Evolutionary conservation across 257 asterid species (phyloP).

Genomic region (Solanum etuberosum): DNA sequence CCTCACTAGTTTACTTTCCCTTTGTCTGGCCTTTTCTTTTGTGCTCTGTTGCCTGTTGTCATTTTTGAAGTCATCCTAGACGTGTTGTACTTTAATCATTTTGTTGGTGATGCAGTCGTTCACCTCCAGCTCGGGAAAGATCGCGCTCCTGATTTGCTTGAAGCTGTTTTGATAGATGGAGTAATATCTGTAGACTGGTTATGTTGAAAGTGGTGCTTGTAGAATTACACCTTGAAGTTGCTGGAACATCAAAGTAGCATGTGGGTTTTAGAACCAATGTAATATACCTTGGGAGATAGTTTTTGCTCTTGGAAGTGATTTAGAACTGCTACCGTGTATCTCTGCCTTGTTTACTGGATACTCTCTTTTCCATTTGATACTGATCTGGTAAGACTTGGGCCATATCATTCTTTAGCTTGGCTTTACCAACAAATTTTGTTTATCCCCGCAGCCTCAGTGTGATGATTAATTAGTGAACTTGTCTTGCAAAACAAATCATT

Average conservation of each 20-base stretch:
- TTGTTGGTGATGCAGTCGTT: slow-evolving; percentile 34
- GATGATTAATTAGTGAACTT: not conserved
- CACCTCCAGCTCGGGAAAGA: slow-evolving; percentile 31
- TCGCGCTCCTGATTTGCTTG: slow-evolving; percentile 14
- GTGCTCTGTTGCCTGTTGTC: not conserved
- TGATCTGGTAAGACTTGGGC: not conserved
- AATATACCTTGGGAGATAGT: not conserved
- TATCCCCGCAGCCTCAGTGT: not conserved
- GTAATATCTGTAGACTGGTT: not conserved
- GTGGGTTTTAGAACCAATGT: not conserved
- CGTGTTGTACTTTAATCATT: not conserved
- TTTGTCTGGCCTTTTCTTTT: not conserved
- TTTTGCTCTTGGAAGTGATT: not conserved
- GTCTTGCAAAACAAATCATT: not conserved
- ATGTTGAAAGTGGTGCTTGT: not conserved
- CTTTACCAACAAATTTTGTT: not conserved
- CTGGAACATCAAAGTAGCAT: not conserved
- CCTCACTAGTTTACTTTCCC: not conserved
- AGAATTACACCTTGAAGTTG: not conserved
- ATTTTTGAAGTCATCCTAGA: not conserved
- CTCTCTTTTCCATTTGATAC: not conserved
- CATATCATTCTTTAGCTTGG: not conserved
- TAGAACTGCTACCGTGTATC: not conserved
- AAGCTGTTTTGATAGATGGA: not conserved
- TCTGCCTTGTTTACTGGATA: not conserved